These are phyloP conservation scores for Phyllosticta ampelicida DNA, from an alignment of 2,329 filamentous ascomycete genomes.

Conservation along the genomic window DNA sequence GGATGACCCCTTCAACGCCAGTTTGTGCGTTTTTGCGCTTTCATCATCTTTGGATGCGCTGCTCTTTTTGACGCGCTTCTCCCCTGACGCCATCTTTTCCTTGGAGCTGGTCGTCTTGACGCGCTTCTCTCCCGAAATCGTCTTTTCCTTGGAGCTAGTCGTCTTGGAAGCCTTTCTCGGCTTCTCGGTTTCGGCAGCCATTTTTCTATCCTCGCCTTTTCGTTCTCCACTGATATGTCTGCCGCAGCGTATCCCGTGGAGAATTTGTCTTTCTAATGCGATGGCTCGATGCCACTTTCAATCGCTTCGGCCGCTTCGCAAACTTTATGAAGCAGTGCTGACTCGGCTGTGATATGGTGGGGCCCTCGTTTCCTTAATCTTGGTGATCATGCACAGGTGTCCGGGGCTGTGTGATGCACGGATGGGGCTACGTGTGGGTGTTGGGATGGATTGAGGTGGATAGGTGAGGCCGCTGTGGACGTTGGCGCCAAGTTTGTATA, in stretches of 20 bases:
- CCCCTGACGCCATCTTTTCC: conserved; percentile 1
- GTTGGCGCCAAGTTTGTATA: conserved; percentile 7
- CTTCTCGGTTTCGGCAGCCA: neutral
- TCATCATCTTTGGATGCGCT: conserved; percentile 37
- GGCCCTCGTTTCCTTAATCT: neutral
- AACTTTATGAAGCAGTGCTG: neutral
- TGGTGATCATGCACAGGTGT: neutral
- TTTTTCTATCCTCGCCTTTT: conserved; percentile 3
- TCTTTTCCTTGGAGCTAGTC: conserved; percentile 5
- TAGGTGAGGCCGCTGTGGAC: neutral
- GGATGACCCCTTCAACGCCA: conserved; percentile 73
- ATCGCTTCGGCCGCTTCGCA: neutral
- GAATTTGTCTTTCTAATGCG: neutral
- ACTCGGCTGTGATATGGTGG: neutral
- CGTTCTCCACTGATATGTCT: conserved; percentile 1
- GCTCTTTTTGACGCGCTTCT: conserved; percentile 10
- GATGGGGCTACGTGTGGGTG: neutral
- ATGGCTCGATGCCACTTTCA: neutral
- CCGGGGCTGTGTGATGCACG: neutral
- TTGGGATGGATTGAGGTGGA: neutral
- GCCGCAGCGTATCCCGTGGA: neutral
- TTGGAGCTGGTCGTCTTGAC: conserved; percentile 11
- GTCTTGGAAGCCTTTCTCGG: conserved; percentile 12
- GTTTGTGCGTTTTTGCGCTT: conserved; percentile 87
- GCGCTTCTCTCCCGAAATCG: conserved; percentile 3